phyloP scores from a whole-genome alignment of 2,329 filamentous ascomycete genomes.

The Fusarium burgessii region DNA sequence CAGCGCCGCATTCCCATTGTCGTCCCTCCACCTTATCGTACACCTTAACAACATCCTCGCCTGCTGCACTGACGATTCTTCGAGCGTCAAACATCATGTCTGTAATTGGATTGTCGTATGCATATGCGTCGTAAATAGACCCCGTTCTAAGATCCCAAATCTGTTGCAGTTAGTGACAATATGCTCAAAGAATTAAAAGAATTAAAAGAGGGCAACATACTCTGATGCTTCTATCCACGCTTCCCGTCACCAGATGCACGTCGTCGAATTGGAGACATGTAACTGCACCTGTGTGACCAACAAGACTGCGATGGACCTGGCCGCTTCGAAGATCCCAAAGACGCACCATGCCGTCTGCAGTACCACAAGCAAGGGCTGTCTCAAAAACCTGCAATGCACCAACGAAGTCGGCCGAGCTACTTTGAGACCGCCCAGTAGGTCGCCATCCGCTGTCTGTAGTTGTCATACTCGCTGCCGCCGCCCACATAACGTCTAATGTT shows the following conservation, averaged over 20 bases:
- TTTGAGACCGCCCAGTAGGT: conserved; percentile 71
- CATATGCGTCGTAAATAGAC: conserved; percentile 94
- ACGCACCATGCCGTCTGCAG: conserved; percentile 95
- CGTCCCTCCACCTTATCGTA: conserved; percentile 97
- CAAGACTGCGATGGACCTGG: conserved; percentile 94
- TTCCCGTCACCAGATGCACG: conserved; percentile 92
- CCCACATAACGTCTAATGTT: conserved; percentile 98
- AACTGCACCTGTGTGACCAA: conserved; percentile 94
- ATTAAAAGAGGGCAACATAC: conserved; percentile 67
- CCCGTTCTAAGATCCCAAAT: conserved; percentile 99
- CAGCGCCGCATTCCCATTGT: conserved; percentile 96
- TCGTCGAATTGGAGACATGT: conserved; percentile 97
- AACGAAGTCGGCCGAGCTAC: conserved; percentile 87
- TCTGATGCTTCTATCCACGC: conserved; percentile 90
- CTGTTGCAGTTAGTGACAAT: conserved; percentile 61
- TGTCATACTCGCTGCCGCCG: conserved; percentile 80
- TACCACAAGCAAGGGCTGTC: conserved; percentile 93
- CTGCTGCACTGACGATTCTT: conserved; percentile 88
- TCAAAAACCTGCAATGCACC: conserved; percentile 96
- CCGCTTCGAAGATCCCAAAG: conserved; percentile 97
- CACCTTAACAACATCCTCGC: conserved; percentile 94
- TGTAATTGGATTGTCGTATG: conserved; percentile 91
- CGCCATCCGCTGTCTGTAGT: conserved; percentile 77
- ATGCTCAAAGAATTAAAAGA: not conserved
- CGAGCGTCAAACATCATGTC: conserved; percentile 97